phyloP scores from a whole-genome alignment of 2,329 filamentous ascomycete species.

The Coccinonectria pachysandricola region DNA sequence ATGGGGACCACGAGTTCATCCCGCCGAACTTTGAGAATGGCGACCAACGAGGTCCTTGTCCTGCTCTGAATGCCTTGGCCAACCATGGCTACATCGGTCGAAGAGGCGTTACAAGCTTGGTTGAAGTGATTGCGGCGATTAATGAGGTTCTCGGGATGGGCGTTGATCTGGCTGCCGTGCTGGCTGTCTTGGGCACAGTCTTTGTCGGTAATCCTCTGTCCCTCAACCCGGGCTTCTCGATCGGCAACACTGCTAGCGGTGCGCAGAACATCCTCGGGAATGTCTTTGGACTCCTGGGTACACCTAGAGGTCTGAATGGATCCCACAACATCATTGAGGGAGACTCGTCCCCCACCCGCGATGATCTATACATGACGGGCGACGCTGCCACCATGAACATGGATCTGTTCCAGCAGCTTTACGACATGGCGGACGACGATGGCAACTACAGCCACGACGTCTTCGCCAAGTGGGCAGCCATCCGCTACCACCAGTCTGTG shows the following conservation, averaged over 20 bases:
- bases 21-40: slow-evolving; percentile 16
- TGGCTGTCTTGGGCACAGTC: too few relatives aligned
- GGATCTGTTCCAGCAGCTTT: slow-evolving; percentile 28
- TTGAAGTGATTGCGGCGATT: slow-evolving; percentile 6
- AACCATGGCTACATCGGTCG: slow-evolving; percentile 26
- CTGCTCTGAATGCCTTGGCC: slow-evolving; percentile 26
- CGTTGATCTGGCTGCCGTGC: too few relatives aligned
- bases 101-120: slow-evolving; percentile 10
- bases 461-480: slow-evolving; percentile 24
- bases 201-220: too few relatives aligned
- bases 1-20: slow-evolving; percentile 15
- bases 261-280: slow-evolving; percentile 33
- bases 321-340: slow-evolving; percentile 46
- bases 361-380: slow-evolving; percentile 40
- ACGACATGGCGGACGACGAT: slow-evolving; percentile 5
- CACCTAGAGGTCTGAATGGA: slow-evolving; percentile 31
- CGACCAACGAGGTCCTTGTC: slow-evolving; percentile 20
- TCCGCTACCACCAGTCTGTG: slow-evolving; percentile 35
- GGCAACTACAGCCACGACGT: slow-evolving; percentile 24
- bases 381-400: slow-evolving; percentile 40
- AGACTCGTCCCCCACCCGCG: slow-evolving; percentile 38
- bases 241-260: too few relatives aligned
- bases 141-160: too few relatives aligned
- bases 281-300: slow-evolving; percentile 31
- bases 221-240: too few relatives aligned